phyloP scores from a whole-genome alignment of 192 early-diverging fungal species.

The Dissophora globulifera region DNA sequence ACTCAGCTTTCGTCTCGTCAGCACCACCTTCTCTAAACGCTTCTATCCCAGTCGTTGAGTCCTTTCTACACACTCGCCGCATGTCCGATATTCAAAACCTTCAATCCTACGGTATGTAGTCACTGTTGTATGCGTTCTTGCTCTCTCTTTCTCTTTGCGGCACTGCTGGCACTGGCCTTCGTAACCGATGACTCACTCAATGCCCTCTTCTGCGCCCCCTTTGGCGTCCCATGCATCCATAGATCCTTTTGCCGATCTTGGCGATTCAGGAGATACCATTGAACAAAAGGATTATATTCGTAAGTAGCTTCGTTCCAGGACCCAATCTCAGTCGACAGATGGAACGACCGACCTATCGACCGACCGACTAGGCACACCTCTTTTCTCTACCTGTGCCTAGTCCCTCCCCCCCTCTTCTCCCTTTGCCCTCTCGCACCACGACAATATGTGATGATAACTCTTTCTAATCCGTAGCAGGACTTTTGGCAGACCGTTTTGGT shows the following conservation, averaged over 20 bases:
- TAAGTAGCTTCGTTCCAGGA: slow-evolving; percentile 30
- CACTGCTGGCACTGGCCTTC: no score
- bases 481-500: slow-evolving; percentile 46
- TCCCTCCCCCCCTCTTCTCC: not conserved
- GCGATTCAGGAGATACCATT: slow-evolving; percentile 52
- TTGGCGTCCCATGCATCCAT: slow-evolving; percentile 3
- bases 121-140: not conserved
- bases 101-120: slow-evolving; percentile 51
- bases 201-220: not conserved
- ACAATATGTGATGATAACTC: slow-evolving; percentile 43
- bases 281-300: slow-evolving; percentile 60
- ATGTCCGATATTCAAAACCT: slow-evolving; percentile 65
- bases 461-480: slow-evolving; percentile 42
- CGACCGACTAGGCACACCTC: no score
- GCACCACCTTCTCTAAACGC: not conserved
- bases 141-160: no score
- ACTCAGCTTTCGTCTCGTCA: not conserved
- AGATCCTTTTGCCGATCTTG: slow-evolving; percentile 63
- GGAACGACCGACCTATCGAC: no score
- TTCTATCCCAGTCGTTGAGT: slow-evolving; percentile 13
- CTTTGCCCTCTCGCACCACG: not conserved
- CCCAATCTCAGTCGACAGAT: not conserved
- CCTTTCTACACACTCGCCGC: slow-evolving; percentile 36
- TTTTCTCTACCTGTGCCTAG: not conserved
- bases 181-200: not conserved